Conservation (phyloP, 2,329 filamentous ascomycete species). For the Graphiopsis chlorocephala region DNA sequence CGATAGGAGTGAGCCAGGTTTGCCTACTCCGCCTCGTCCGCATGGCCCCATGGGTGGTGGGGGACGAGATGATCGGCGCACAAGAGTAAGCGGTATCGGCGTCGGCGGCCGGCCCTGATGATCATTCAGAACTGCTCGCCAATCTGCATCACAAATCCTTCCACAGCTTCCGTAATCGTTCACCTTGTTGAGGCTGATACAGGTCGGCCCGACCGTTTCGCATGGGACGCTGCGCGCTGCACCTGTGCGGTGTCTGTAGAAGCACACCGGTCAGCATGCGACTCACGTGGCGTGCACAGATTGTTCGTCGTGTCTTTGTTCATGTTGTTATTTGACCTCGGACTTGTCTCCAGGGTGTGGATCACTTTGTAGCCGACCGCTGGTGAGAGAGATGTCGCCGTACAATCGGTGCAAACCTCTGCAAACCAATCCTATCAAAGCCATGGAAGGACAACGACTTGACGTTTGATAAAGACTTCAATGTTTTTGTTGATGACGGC, state of each 20-base stretch:
- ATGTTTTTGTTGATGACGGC: not conserved
- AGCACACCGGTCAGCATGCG: not conserved
- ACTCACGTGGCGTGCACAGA: not conserved
- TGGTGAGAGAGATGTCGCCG: not conserved
- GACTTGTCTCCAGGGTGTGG: not conserved
- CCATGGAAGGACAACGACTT: not conserved
- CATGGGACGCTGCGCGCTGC: not conserved
- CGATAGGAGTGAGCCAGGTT: not conserved
- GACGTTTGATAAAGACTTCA: not conserved
- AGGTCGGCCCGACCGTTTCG: not conserved
- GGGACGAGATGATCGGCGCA: constrained; percentile 9
- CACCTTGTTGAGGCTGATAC: not conserved
- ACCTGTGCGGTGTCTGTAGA: not conserved
- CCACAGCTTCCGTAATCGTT: not conserved
- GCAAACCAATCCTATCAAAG: no score
- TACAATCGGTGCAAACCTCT: no score
- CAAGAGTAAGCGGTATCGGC: constrained; percentile 5
- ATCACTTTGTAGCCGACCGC: not conserved
- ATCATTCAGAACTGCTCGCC: constrained; percentile 1
- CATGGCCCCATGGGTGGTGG: not conserved
- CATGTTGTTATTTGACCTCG: not conserved
- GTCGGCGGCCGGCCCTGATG: not conserved
- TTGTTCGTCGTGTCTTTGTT: not conserved
- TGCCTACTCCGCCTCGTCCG: not conserved
- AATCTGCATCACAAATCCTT: constrained; percentile 7